Evolutionary conservation across 306 rosid species (phyloP), one percentile per base, ranked within the genome.

Genomic region (Ochetophila trinervis): DNA sequence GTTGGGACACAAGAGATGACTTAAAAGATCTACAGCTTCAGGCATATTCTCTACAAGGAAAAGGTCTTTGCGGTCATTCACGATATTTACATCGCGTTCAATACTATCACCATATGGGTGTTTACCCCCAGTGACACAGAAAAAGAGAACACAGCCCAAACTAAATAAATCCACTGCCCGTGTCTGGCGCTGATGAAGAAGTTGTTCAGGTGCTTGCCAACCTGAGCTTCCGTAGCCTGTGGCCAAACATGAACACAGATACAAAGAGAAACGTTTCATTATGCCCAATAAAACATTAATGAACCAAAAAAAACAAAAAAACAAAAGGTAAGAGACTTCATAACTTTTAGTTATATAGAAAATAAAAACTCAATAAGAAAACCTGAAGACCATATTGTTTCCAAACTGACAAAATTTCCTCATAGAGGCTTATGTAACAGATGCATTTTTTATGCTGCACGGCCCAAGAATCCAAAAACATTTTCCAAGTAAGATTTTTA

Each of bases 161-260:
- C 80, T 75, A 69, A 75, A 75, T 59, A 75, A 69, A 63, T 75
- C 80, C 2, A 75, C 75, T 1, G 80, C 80, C 14, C 70, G 80
- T 2, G 80, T 69, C 57, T 75, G 80, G 8, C 80, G 80, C 35
- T 57, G 71, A 51, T 58, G 75, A 8, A 18, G 71, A 57, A 75
- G 71, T 40, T 75, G 80, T 57, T 75, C 80, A 16, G 80, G 80
- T 63, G 80, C 80, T 69, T 75, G 80, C 80, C 80, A 75, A 23
- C 80, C 80, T 57, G 80, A 75, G 22, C 80, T 75, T n/a, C 80
- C 80, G 42, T 63, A 68, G 36, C 80, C 80, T 75, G 63, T 21
- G 17, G 65, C n/a, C 15, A 17, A n/a, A 67, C 55, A 60, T 62
- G 4, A 51, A n/a, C 20, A 35, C 8, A 58, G 3, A 73, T 6